Evolutionary conservation across 768 basidiomycete species (phyloP).

Genomic region (Neoboletus brunneissimus): DNA sequence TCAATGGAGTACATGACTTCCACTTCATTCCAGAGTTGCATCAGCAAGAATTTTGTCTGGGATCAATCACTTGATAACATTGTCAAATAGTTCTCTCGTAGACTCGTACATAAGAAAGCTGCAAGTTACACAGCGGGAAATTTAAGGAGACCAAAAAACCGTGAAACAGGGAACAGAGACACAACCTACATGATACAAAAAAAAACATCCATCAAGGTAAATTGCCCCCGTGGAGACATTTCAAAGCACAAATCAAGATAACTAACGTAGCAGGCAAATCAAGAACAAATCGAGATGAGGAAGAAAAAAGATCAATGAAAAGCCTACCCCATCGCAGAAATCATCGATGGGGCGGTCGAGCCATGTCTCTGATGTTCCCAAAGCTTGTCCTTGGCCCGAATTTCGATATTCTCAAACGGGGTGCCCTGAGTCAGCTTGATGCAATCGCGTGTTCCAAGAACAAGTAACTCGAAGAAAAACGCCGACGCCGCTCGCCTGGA

Average conservation of each 20-base stretch:
- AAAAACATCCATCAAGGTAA: neutral
- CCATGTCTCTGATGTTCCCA: conserved; percentile 68
- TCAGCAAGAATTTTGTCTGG: neutral
- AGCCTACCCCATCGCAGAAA: conserved; percentile 39
- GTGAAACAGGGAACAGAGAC: neutral
- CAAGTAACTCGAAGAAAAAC: conserved; percentile 97
- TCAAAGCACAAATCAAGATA: neutral
- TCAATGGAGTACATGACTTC: neutral
- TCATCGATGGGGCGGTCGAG: conserved; percentile 44
- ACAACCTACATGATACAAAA: conserved; percentile 8
- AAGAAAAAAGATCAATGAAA: neutral
- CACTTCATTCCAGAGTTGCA: neutral
- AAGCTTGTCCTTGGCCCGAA: conserved; percentile 77
- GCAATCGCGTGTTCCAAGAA: conserved; percentile 90
- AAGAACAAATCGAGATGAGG: conserved; percentile 16
- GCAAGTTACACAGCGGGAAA: neutral
- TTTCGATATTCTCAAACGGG: conserved; percentile 83
- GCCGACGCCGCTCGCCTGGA: conserved; percentile 89
- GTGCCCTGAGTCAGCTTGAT: conserved; percentile 71
- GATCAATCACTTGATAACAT: neutral
- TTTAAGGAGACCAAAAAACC: neutral
- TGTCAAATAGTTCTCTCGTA: neutral
- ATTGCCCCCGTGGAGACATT: neutral
- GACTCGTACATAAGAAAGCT: neutral
- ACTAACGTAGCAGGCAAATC: neutral